Evolutionary conservation across 371 early-diverging fungal genomes (phyloP).

Genomic region (Caulochytrium protostelioides): DNA sequence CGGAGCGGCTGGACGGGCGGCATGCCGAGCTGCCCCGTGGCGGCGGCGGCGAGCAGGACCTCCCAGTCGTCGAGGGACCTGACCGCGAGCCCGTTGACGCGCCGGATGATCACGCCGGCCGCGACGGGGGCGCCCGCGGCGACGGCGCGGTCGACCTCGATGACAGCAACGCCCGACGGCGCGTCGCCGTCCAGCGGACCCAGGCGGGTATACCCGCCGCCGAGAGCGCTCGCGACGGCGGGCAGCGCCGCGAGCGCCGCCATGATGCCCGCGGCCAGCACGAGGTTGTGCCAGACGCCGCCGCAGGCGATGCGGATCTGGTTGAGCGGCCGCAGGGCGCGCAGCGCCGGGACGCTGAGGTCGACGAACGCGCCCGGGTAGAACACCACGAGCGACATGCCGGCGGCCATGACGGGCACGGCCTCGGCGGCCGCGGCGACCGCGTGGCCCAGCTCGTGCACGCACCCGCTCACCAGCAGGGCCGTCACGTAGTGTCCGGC

Average conservation of each 20-base stretch:
- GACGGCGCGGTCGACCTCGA: too few relatives aligned
- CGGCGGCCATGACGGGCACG: constrained; percentile 38
- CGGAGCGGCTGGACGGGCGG: too few relatives aligned
- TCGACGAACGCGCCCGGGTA: constrained; percentile 77
- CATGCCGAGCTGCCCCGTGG: too few relatives aligned
- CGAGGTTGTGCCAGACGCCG: constrained; percentile 62
- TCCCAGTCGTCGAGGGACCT: too few relatives aligned
- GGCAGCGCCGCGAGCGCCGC: constrained; percentile 30
- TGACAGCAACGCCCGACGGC: too few relatives aligned
- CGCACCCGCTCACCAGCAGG: constrained; percentile 35
- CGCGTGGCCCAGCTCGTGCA: constrained; percentile 67
- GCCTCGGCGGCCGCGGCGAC: constrained; percentile 42
- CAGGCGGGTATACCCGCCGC: too few relatives aligned
- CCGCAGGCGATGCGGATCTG: constrained; percentile 53
- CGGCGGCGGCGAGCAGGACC: too few relatives aligned
- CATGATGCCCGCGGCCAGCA: constrained; percentile 25
- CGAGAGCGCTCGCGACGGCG: too few relatives aligned
- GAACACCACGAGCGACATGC: constrained; percentile 44
- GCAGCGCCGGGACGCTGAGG: constrained; percentile 29
- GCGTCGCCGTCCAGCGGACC: too few relatives aligned
- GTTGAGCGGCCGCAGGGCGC: constrained; percentile 18
- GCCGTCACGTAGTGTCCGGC: constrained; percentile 45
- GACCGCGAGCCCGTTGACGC: too few relatives aligned
- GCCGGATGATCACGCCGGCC: too few relatives aligned
- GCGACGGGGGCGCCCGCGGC: too few relatives aligned